These are phyloP conservation scores for Geranium brycei DNA, from an alignment of 345 rosid genomes.

Conservation along the genomic window DNA sequence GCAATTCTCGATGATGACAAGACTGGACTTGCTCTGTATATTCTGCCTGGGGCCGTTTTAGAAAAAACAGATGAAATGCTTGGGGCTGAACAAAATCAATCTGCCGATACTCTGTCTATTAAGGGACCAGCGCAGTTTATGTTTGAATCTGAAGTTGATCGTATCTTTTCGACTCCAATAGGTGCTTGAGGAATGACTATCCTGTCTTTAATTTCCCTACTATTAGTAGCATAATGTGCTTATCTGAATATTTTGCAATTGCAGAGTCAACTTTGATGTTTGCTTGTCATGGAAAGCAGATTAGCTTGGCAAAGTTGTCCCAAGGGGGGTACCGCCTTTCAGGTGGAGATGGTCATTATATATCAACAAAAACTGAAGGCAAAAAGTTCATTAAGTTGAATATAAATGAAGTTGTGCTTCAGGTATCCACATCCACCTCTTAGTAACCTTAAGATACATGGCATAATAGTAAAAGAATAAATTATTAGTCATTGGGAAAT, in stretches of 20 bases:
- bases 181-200: constrained; percentile 38
- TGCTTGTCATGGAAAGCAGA: constrained; percentile 70
- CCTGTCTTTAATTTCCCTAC: constrained; percentile 9
- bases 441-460: not conserved
- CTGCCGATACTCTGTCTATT: constrained; percentile 48
- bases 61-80: constrained; percentile 49
- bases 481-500: not conserved
- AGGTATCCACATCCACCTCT: constrained; percentile 37
- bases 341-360: constrained; percentile 67
- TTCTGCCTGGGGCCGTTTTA: constrained; percentile 56
- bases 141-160: constrained; percentile 91
- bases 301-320: constrained; percentile 76
- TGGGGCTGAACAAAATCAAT: constrained; percentile 43
- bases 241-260: constrained; percentile 18
- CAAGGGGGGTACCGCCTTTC: constrained; percentile 77
- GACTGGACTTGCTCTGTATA: constrained; percentile 62
- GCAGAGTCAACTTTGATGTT: constrained; percentile 90
- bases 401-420: constrained; percentile 69
- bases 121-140: constrained; percentile 69
- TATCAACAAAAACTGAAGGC: constrained; percentile 74
- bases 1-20: constrained; percentile 89
- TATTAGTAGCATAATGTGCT: constrained; percentile 14
- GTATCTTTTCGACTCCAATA: constrained; percentile 84
- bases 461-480: not conserved
- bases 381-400: constrained; percentile 74